Evolutionary conservation across 148 eudicot genomes (phyloP).

Genomic region (Rheum nobile): DNA sequence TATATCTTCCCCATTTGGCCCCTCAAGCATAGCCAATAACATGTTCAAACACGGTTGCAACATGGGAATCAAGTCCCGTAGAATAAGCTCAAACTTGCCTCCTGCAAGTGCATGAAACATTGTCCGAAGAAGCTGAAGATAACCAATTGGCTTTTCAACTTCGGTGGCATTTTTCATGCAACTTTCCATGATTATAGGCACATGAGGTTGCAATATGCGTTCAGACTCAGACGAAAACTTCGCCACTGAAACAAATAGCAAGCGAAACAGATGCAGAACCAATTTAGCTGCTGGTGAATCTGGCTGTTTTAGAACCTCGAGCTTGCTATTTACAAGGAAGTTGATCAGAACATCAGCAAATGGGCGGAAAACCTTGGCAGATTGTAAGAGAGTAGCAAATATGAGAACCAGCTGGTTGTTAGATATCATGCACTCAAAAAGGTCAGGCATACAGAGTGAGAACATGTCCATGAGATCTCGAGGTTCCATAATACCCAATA

Average conservation of each 20-base stretch:
- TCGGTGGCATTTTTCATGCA: slow-evolving; percentile 89
- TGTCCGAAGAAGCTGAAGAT: slow-evolving; percentile 88
- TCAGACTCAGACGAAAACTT: slow-evolving; percentile 91
- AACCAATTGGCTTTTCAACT: slow-evolving; percentile 86
- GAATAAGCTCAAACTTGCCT: slow-evolving; percentile 81
- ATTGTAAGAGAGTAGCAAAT: slow-evolving; percentile 67
- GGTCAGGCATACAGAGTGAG: slow-evolving; percentile 95
- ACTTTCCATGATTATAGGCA: slow-evolving; percentile 84
- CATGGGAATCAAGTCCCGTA: slow-evolving; percentile 71
- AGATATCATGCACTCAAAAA: slow-evolving; percentile 94
- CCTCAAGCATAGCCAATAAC: slow-evolving; percentile 94
- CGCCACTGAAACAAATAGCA: slow-evolving; percentile 70
- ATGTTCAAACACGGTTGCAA: slow-evolving; percentile 88
- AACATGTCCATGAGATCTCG: slow-evolving; percentile 98
- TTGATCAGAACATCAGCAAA: slow-evolving; percentile 88
- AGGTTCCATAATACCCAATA: slow-evolving; percentile 87
- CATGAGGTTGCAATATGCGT: slow-evolving; percentile 89
- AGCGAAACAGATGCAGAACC: slow-evolving; percentile 81
- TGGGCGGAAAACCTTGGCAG: slow-evolving; percentile 70
- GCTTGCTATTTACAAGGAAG: slow-evolving; percentile 88
- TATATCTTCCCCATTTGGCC: slow-evolving; percentile 88
- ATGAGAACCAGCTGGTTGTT: slow-evolving; percentile 80
- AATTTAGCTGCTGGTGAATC: slow-evolving; percentile 88
- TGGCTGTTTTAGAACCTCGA: slow-evolving; percentile 86
- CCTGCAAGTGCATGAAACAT: slow-evolving; percentile 98